Conservation (phyloP, 2,329 filamentous ascomycete species). For the Trichoderma simmonsii region DNA sequence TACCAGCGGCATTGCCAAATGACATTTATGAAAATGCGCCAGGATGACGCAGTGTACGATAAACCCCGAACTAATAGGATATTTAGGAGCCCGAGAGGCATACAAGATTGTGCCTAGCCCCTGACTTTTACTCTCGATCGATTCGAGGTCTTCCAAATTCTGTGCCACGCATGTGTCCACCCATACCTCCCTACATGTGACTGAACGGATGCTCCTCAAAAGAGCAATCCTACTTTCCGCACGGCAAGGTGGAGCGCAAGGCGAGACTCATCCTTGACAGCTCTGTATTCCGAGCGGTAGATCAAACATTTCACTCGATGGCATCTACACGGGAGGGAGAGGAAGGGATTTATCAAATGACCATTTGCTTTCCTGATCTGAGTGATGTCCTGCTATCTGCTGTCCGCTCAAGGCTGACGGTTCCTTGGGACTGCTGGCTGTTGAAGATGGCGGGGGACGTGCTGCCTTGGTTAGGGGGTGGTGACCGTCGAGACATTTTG, state of each 20-base stretch:
- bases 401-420: slow-evolving; percentile 7
- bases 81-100: slow-evolving; percentile 10
- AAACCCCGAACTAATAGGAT: slow-evolving; percentile 21
- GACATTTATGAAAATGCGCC: slow-evolving; percentile 7
- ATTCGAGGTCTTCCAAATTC: background rate
- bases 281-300: slow-evolving; percentile 75
- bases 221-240: slow-evolving; percentile 44
- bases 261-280: slow-evolving; percentile 69
- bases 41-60: slow-evolving; percentile 23
- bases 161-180: background rate
- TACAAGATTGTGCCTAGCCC: background rate
- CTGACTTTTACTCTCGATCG: background rate
- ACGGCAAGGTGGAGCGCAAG: slow-evolving; percentile 75
- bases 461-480: slow-evolving; percentile 35
- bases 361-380: slow-evolving; percentile 42
- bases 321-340: slow-evolving; percentile 32
- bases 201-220: background rate
- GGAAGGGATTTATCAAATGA: slow-evolving; percentile 36
- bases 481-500: slow-evolving; percentile 42
- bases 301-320: slow-evolving; percentile 42
- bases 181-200: background rate
- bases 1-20: slow-evolving; percentile 16
- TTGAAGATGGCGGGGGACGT: slow-evolving; percentile 27
- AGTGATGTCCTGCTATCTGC: slow-evolving; percentile 36
- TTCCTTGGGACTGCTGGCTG: background rate